Conservation (phyloP, 352 stramenopile genomes). For the Phytopythium kandeliae region DNA sequence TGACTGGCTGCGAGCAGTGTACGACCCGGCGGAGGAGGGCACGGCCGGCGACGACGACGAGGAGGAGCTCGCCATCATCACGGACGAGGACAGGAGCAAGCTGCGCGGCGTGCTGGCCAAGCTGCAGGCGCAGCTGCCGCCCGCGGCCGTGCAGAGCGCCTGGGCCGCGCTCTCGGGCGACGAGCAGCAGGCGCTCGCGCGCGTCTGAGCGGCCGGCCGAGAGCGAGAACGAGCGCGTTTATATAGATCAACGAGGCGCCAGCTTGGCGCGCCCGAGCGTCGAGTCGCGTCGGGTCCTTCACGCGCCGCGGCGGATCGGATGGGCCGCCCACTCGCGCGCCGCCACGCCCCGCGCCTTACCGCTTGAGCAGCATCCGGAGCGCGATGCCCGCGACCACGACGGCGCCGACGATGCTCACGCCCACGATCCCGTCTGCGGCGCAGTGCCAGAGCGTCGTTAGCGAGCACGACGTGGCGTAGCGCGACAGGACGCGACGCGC, state of each 20-base stretch:
- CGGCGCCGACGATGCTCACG: constrained; percentile 58
- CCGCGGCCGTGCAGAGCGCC: constrained; percentile 50
- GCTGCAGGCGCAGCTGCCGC: constrained; percentile 63
- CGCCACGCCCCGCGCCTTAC: constrained; percentile 25
- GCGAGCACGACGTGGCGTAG: no score
- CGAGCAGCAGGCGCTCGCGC: constrained; percentile 64
- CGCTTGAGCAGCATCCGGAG: constrained; percentile 69
- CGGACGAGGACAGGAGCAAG: constrained; percentile 48
- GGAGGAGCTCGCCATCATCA: constrained; percentile 67
- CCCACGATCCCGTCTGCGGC: constrained; percentile 57
- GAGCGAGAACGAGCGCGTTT: not conserved
- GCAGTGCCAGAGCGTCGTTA: not conserved
- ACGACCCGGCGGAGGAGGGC: constrained; percentile 50
- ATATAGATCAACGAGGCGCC: constrained; percentile 3
- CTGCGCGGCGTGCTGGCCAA: constrained; percentile 55
- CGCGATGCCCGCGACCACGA: constrained; percentile 66
- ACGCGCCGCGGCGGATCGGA: no score
- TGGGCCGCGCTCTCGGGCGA: constrained; percentile 66
- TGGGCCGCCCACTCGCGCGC: no score
- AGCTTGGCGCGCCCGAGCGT: no score
- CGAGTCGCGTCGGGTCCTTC: no score
- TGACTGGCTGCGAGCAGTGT: constrained; percentile 30
- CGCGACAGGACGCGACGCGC: no score
- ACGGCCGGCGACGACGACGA: constrained; percentile 51
- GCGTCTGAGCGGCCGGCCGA: constrained; percentile 44